phyloP scores from a whole-genome alignment of 2,329 filamentous ascomycete genomes.

The Aspergillus alliaceus region DNA sequence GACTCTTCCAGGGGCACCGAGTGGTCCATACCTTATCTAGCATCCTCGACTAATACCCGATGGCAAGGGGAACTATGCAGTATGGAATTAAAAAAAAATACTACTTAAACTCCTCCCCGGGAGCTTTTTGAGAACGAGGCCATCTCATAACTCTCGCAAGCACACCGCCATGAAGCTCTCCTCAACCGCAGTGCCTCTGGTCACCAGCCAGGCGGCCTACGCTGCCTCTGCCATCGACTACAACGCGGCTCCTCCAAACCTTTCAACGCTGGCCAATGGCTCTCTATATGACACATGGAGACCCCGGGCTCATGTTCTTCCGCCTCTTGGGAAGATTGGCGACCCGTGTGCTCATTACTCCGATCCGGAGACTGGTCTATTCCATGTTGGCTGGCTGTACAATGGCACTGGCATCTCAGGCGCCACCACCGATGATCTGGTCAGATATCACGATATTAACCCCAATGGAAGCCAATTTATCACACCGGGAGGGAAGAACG shows the following conservation, averaged over 20 bases:
- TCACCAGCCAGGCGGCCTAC: neutral
- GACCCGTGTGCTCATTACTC: constrained; percentile 19
- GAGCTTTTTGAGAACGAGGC: neutral
- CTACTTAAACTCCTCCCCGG: neutral
- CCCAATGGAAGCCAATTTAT: constrained; percentile 11
- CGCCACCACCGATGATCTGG: constrained; percentile 17
- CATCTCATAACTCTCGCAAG: neutral
- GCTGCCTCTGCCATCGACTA: constrained; percentile 2
- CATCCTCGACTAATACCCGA: neutral
- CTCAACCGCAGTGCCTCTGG: neutral
- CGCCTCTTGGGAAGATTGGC: constrained; percentile 16
- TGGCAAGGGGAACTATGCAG: neutral
- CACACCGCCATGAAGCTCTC: neutral
- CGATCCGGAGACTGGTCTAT: constrained; percentile 17
- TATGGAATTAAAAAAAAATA: neutral
- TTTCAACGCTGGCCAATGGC: constrained; percentile 13
- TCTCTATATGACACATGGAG: constrained; percentile 20
- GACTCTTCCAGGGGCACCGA: neutral
- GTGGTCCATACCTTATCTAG: neutral
- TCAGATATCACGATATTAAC: constrained; percentile 14
- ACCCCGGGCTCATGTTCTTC: constrained; percentile 18
- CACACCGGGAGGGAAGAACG: constrained; percentile 14
- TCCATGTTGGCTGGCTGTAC: constrained; percentile 20
- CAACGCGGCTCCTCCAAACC: constrained; percentile 17
- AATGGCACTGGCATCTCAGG: constrained; percentile 13